phyloP scores from a whole-genome alignment of 345 rosid species.

The Hibiscus tridactylites region DNA sequence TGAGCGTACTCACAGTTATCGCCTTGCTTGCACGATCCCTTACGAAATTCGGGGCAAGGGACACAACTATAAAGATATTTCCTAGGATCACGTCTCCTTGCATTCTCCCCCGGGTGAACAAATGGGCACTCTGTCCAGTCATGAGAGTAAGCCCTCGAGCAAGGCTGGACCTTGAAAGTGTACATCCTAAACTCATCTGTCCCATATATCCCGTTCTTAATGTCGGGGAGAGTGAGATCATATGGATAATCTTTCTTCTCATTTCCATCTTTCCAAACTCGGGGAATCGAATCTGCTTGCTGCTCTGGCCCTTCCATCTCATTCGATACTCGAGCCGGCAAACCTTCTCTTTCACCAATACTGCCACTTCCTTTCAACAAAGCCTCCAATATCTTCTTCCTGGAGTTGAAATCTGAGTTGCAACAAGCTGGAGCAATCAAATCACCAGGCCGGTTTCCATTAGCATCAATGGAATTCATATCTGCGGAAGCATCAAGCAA shows the following conservation, averaged over 20 bases:
- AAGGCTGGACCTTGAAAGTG: neutral
- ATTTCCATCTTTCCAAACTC: slow-evolving; percentile 29
- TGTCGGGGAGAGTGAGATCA: slow-evolving; percentile 63
- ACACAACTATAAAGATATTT: neutral
- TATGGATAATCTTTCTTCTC: slow-evolving; percentile 86
- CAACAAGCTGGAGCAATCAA: slow-evolving; percentile 28
- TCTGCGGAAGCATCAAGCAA: slow-evolving; percentile 50
- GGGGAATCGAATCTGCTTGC: neutral
- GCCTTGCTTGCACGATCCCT: neutral
- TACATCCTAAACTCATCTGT: neutral
- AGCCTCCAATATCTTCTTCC: slow-evolving; percentile 48
- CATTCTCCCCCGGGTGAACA: neutral
- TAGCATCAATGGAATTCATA: slow-evolving; percentile 43
- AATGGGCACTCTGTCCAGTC: neutral
- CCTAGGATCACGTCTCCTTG: neutral
- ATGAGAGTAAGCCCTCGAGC: neutral
- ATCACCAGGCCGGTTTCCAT: slow-evolving; percentile 54
- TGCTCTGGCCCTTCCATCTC: neutral
- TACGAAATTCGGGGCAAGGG: neutral
- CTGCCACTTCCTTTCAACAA: slow-evolving; percentile 33
- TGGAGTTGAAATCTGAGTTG: slow-evolving; percentile 14
- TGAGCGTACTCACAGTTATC: slow-evolving; percentile 71
- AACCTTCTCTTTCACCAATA: slow-evolving; percentile 19
- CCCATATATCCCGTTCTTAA: neutral
- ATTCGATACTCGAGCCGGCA: slow-evolving; percentile 13